Percentiles rank a stretch among this genome's conserved stretches.
These are phyloP conservation scores for Coriolopsis trogii DNA, from an alignment of 1,284 basidiomycete species.

Conservation along the genomic window DNA sequence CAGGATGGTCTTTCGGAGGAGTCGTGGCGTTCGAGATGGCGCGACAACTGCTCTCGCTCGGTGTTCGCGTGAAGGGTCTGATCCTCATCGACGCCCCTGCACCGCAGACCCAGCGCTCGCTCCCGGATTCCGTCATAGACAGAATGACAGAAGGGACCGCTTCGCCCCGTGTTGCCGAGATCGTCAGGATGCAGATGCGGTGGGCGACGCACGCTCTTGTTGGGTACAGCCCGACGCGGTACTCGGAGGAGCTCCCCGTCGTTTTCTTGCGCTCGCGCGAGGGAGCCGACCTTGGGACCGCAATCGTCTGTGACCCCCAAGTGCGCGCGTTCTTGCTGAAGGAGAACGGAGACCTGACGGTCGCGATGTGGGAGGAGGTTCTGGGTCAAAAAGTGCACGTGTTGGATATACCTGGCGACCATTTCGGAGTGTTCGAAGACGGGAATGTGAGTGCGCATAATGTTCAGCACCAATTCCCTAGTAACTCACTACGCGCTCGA, in stretches of 20 bases:
- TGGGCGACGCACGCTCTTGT: slow-evolving; percentile 25
- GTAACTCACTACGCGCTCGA: no score
- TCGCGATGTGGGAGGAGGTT: slow-evolving; percentile 53
- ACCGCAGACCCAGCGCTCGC: slow-evolving; percentile 49
- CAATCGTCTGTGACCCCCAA: slow-evolving; percentile 16
- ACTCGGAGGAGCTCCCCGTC: slow-evolving; percentile 10
- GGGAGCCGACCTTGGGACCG: slow-evolving; percentile 9
- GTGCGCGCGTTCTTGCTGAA: slow-evolving; percentile 42
- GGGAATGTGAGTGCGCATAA: slow-evolving; percentile 53
- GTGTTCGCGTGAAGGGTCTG: slow-evolving; percentile 53
- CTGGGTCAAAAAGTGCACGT: slow-evolving; percentile 42
- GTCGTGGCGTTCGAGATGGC: slow-evolving; percentile 68
- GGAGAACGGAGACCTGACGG: slow-evolving; percentile 51
- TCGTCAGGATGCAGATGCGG: slow-evolving; percentile 26
- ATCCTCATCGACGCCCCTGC: slow-evolving; percentile 68
- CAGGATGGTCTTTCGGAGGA: slow-evolving; percentile 81
- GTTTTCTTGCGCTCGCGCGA: slow-evolving; percentile 29
- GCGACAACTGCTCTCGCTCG: slow-evolving; percentile 48
- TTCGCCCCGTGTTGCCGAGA: slow-evolving; percentile 1
- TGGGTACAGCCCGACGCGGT: slow-evolving; percentile 18
- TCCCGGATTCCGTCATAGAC: slow-evolving; percentile 54
- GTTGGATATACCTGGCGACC: slow-evolving; percentile 65
- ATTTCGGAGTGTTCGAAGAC: slow-evolving; percentile 60
- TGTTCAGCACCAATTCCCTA: no score
- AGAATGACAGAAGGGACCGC: slow-evolving; percentile 9